A percentile compares a stretch with the other conserved stretches of the same genome.
These are phyloP conservation scores for Mucor ambiguus DNA, from an alignment of 371 early-diverging fungal species.

Conservation along the genomic window DNA sequence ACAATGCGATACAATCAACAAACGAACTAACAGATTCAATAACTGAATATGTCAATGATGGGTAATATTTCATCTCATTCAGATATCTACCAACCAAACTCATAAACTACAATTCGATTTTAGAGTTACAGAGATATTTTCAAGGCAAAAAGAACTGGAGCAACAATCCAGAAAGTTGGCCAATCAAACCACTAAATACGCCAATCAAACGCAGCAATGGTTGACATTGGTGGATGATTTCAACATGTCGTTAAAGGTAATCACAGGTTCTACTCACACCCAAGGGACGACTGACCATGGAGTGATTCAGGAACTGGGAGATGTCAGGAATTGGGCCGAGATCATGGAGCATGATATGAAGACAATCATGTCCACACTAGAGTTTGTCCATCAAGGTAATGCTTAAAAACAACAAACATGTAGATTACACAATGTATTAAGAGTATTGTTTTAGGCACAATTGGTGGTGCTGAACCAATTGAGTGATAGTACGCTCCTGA, in stretches of 20 bases:
- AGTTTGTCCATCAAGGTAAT: constrained; percentile 37
- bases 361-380: constrained; percentile 32
- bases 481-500: constrained; percentile 2
- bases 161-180: constrained; percentile 58
- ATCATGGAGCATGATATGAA: constrained; percentile 49
- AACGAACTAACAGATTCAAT: constrained; percentile 57
- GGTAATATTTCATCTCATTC: constrained; percentile 31
- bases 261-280: not conserved
- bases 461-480: constrained; percentile 16
- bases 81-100: not conserved
- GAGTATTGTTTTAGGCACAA: constrained; percentile 12
- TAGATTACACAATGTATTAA: constrained; percentile 3
- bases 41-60: constrained; percentile 58
- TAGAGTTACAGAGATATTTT: constrained; percentile 58
- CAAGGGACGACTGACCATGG: not conserved
- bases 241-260: constrained; percentile 64
- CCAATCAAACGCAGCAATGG: constrained; percentile 68
- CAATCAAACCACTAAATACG: constrained; percentile 49
- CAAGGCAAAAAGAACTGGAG: constrained; percentile 67
- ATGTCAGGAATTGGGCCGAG: constrained; percentile 81
- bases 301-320: constrained; percentile 69
- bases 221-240: constrained; percentile 60
- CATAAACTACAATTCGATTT: constrained; percentile 1
- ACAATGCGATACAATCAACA: constrained; percentile 54
- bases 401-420: not conserved